Evolutionary conservation across 2,329 filamentous ascomycete genomes (phyloP).

Genomic region (Aspergillus sp.): DNA sequence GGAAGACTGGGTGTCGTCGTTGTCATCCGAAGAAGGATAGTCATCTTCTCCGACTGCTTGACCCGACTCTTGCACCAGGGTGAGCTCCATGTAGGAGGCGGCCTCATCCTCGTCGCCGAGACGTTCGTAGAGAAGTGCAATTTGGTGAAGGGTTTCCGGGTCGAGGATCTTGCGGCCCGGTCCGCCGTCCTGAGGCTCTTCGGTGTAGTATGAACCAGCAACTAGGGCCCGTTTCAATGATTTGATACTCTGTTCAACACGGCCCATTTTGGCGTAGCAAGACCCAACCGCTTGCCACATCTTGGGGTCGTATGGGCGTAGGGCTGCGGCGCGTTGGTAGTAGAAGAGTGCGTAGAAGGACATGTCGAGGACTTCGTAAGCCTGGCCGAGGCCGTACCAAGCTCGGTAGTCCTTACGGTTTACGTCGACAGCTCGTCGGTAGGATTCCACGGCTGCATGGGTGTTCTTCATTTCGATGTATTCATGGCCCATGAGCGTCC

Average conservation of each 20-base stretch:
- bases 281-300: slow-evolving; percentile 97
- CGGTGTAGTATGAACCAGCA: slow-evolving; percentile 71
- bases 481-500: slow-evolving; percentile 98
- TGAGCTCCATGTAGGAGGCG: slow-evolving; percentile 91
- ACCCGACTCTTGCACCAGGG: slow-evolving; percentile 83
- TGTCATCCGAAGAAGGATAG: slow-evolving; percentile 23
- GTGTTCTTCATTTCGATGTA: slow-evolving; percentile 99
- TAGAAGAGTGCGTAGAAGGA: slow-evolving; percentile 96
- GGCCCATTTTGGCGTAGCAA: slow-evolving; percentile 81
- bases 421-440: slow-evolving; percentile 87
- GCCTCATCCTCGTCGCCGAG: slow-evolving; percentile 69
- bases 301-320: slow-evolving; percentile 93
- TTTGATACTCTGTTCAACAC: slow-evolving; percentile 83
- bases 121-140: slow-evolving; percentile 79
- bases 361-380: slow-evolving; percentile 97
- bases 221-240: slow-evolving; percentile 86
- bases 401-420: slow-evolving; percentile 94
- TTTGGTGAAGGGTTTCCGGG: slow-evolving; percentile 81
- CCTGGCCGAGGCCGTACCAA: slow-evolving; percentile 95
- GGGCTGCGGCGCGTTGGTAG: slow-evolving; percentile 85
- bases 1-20: slow-evolving; percentile 40
- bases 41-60: slow-evolving; percentile 33
- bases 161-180: slow-evolving; percentile 57
- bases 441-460: slow-evolving; percentile 93
- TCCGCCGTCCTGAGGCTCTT: slow-evolving; percentile 15